These are phyloP conservation scores for Syzygium aromaticum DNA, from an alignment of 345 rosid species.

Conservation along the genomic window DNA sequence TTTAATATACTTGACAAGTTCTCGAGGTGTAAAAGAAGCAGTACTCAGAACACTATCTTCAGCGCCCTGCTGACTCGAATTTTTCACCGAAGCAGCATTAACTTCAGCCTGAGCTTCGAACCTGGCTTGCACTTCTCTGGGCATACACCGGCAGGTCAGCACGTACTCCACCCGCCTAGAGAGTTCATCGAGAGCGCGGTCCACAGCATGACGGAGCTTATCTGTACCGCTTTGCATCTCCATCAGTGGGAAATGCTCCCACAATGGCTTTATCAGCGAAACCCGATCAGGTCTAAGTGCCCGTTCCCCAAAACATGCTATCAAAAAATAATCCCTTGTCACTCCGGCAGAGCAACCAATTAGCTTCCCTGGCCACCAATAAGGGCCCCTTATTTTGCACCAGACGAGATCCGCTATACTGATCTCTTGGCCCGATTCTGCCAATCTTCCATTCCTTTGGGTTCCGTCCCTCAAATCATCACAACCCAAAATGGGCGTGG, in stretches of 20 bases:
- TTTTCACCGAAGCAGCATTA: conserved; percentile 52
- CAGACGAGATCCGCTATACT: conserved; percentile 62
- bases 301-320: conserved; percentile 70
- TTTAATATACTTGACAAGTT: conserved; percentile 37
- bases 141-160: conserved; percentile 63
- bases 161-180: conserved; percentile 66
- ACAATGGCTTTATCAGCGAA: conserved; percentile 54
- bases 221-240: conserved; percentile 46
- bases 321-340: conserved; percentile 29
- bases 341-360: conserved; percentile 54
- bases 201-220: conserved; percentile 46
- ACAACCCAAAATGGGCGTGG: neutral
- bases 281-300: conserved; percentile 69
- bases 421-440: conserved; percentile 7
- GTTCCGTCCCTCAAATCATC: neutral
- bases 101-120: conserved; percentile 41
- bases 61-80: conserved; percentile 26
- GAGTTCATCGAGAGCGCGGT: conserved; percentile 64
- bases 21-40: conserved; percentile 41
- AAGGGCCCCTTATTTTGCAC: conserved; percentile 88
- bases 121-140: conserved; percentile 28
- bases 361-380: conserved; percentile 94
- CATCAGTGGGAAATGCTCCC: conserved; percentile 42
- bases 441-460: neutral
- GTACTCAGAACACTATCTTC: conserved; percentile 41